Base-by-base conservation (phyloP, 768 basidiomycete genomes). In the Amanita subjunquillea region DNA sequence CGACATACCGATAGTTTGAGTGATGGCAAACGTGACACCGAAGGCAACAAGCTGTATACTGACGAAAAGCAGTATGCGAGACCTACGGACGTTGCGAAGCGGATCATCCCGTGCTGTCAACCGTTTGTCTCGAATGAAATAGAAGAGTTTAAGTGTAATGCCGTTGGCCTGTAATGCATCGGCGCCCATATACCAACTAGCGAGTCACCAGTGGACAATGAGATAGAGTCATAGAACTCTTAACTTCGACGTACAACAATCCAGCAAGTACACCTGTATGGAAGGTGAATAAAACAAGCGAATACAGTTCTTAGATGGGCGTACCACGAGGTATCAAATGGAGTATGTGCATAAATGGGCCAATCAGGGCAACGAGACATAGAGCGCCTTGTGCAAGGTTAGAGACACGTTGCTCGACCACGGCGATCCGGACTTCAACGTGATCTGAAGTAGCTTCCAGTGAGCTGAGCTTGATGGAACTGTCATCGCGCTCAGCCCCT, bases 341-440 rank as follows among this genome's bases (percentile, higher is more conserved):
- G 25, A 95, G 68, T 22, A 94, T 73, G 58, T 87, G 85, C 42
- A 96, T 65, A 63, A 96, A 87, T 0, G 92, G 93, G 0, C 82
- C 79, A 0, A 82, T 83, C 56, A 96, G 79, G 20, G 93, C 74
- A 15, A 91, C 81, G 6, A 96, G 75, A 61, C 80, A 89, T 32
- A 91, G 66, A 10, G 79, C 66, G 20, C 94, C 91, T 65, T 96
- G 88, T 0, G 82, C 85, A 17, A 96, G 74, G 63, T 96, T 94
- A 6, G 91, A 94, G 9, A 91, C 81, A n/a, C 93, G 77, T 67
- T 96, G 93, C 63, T 97, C 93, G 3, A 96, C 87, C 1, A 96
- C 87, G 0, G 78, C 78, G 6, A 88, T 57, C 1, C 86, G 83
- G 0, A 80, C 72, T 60, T 85, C 82, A 41, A 58, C 56, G 15